A percentile compares a stretch with the other conserved stretches of the same genome.
Conservation (phyloP, 306 rosid species). For the Albizia julibrissin region DNA sequence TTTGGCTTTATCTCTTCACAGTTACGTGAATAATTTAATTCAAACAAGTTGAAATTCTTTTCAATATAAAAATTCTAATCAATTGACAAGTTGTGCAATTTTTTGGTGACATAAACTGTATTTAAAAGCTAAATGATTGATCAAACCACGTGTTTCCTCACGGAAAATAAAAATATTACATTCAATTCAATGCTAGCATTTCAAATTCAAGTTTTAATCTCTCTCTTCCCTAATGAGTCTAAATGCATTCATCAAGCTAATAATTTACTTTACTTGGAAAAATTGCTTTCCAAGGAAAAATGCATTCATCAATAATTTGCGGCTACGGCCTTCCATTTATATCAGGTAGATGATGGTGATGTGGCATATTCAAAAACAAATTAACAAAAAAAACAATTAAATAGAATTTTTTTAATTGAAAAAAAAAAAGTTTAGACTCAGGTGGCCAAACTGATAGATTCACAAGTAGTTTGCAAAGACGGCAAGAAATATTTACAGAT, state of each 20-base stretch:
- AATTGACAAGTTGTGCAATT: constrained; percentile 10
- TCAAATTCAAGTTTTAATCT: constrained; percentile 22
- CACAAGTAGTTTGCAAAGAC: neutral
- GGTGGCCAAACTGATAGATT: neutral
- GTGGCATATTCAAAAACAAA: neutral
- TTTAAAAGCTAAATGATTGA: constrained; percentile 29
- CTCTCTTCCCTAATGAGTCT: neutral
- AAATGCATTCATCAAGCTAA: neutral
- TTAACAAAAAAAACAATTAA: too few species aligned
- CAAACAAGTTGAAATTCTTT: constrained; percentile 51
- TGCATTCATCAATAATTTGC: constrained; percentile 25
- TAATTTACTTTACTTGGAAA: neutral
- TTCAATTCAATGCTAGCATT: constrained; percentile 33
- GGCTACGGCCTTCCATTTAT: constrained; percentile 20
- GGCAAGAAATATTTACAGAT: neutral
- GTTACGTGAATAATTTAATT: constrained; percentile 39
- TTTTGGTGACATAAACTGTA: neutral
- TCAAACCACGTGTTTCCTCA: constrained; percentile 31
- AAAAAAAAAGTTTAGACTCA: neutral
- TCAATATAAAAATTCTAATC: constrained; percentile 31
- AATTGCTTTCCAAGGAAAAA: neutral
- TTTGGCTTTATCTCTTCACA: constrained; percentile 31
- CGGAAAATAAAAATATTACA: neutral
- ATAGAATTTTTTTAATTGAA: neutral
- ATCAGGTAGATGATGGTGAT: neutral